Percentiles rank a stretch among this genome's conserved stretches.
phyloP scores from a whole-genome alignment of 352 stramenopile species.

The Achlya hypogyna region DNA sequence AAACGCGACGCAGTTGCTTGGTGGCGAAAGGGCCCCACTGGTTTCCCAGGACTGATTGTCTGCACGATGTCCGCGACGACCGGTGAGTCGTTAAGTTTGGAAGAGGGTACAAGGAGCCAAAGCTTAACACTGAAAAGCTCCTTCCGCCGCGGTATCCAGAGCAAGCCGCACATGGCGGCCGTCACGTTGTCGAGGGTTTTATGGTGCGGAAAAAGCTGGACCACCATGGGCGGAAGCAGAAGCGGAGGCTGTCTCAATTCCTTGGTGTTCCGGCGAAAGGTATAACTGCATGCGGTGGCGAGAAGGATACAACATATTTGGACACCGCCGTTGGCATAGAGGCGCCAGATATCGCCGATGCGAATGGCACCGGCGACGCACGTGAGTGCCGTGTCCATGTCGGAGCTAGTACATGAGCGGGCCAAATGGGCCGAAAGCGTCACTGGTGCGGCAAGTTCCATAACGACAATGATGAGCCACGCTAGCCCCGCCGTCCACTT shows the following conservation, averaged over 20 bases:
- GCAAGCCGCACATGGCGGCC: neutral
- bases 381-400: neutral
- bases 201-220: neutral
- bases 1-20: neutral
- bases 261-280: neutral
- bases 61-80: neutral
- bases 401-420: neutral
- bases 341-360: neutral
- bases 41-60: too few relatives aligned
- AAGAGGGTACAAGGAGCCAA: neutral
- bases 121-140: neutral
- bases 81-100: neutral
- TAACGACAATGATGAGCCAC: neutral
- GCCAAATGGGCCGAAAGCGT: neutral
- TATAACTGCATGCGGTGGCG: neutral
- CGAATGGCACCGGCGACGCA: neutral
- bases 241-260: neutral
- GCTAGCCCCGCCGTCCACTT: neutral
- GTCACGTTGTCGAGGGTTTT: neutral
- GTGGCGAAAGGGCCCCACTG: neutral
- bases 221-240: neutral
- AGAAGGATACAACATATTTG: neutral
- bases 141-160: neutral
- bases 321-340: neutral
- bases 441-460: neutral